phyloP scores from a whole-genome alignment of 2,329 filamentous ascomycete genomes.

The Nannizziopsis barbatae region DNA sequence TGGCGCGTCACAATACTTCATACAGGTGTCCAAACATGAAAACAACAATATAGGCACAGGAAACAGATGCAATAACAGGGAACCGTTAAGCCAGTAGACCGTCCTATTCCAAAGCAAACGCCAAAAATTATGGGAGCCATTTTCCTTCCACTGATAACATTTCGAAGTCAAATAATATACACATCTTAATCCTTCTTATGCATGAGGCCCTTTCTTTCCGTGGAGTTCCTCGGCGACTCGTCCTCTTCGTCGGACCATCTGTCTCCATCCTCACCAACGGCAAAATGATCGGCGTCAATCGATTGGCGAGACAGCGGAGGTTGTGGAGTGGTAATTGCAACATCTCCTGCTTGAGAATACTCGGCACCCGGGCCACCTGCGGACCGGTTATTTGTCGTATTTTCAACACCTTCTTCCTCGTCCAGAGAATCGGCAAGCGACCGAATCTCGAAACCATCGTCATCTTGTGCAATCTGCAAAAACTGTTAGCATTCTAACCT shows the following conservation, averaged over 20 bases:
- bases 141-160: background rate
- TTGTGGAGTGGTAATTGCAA: slow-evolving; percentile 32
- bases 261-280: slow-evolving; percentile 75
- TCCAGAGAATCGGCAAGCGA: slow-evolving; percentile 70
- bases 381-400: slow-evolving; percentile 12
- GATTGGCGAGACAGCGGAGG: slow-evolving; percentile 45
- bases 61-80: too few relatives aligned
- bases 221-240: slow-evolving; percentile 42
- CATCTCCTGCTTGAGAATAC: slow-evolving; percentile 36
- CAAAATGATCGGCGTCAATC: slow-evolving; percentile 85
- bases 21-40: too few relatives aligned
- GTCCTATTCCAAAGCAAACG: slow-evolving; percentile 8
- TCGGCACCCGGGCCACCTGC: slow-evolving; percentile 18
- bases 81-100: too few relatives aligned
- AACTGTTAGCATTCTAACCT: background rate
- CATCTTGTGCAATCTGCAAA: slow-evolving; percentile 78
- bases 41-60: too few relatives aligned
- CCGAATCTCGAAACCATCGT: slow-evolving; percentile 94
- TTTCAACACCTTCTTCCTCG: slow-evolving; percentile 43
- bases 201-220: slow-evolving; percentile 42
- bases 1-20: too few relatives aligned
- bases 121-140: background rate
- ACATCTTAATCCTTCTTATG: slow-evolving; percentile 27
- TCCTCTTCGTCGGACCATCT: slow-evolving; percentile 69
- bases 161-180: background rate